Evolutionary conservation across 1,139 yeast species (phyloP).

Genomic region (Yamadazyma conglobata): DNA sequence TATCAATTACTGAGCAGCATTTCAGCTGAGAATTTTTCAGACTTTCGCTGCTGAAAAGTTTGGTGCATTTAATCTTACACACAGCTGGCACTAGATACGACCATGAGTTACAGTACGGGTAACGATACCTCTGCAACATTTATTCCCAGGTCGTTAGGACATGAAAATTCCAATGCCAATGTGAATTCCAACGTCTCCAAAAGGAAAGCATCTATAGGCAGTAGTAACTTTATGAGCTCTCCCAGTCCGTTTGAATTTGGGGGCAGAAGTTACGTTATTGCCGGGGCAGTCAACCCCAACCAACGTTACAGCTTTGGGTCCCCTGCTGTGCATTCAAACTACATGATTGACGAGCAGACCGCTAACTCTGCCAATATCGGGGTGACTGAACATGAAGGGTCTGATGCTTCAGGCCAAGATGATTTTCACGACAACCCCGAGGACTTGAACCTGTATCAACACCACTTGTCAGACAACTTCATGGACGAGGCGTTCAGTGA

Average conservation of each 20-base stretch:
- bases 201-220: slow-evolving; percentile 6
- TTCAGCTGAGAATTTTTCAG: too few relatives aligned
- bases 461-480: too few relatives aligned
- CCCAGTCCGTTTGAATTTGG: slow-evolving; percentile 38
- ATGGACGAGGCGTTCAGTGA: slow-evolving; percentile 9
- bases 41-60: too few relatives aligned
- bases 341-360: slow-evolving; percentile 59
- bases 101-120: slow-evolving; percentile 9
- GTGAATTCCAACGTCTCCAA: not conserved
- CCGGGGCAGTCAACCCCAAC: slow-evolving; percentile 12
- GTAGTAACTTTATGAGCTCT: slow-evolving; percentile 8
- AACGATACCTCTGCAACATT: slow-evolving; percentile 2
- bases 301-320: slow-evolving; percentile 19
- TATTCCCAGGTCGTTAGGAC: slow-evolving; percentile 2
- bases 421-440: slow-evolving; percentile 5
- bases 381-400: slow-evolving; percentile 40
- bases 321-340: slow-evolving; percentile 45
- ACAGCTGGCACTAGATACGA: too few relatives aligned
- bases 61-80: too few relatives aligned
- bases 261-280: slow-evolving; percentile 41
- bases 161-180: not conserved
- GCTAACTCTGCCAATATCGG: slow-evolving; percentile 61
- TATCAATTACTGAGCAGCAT: too few relatives aligned
- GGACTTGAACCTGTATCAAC: too few relatives aligned
- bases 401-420: slow-evolving; percentile 1